Base-by-base conservation (phyloP, 352 stramenopile genomes). In the Phytophthora tentaculata region DNA sequence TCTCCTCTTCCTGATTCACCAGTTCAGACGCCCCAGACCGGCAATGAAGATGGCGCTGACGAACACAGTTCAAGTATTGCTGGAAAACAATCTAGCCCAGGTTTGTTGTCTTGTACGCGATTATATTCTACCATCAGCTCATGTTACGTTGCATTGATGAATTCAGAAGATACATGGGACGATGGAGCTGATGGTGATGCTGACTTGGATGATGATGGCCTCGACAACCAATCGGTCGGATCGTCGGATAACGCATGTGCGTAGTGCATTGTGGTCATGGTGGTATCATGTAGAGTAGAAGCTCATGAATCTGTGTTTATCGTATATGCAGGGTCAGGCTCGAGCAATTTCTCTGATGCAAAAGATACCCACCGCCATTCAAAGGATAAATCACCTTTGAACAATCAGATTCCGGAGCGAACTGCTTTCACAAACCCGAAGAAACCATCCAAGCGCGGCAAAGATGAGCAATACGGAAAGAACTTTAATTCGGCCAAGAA, bases 81-180 rank as follows among this genome's bases (percentile, higher is more conserved):
- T 43, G 66, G 49, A 47, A 80, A 83, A 20, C 71, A 79, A 28
- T 79, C 53, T 6, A 84, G 73, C 56, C 74, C 74, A 65, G 73
- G 79, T 86, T 70, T 48, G 45, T 58, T 63, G 10, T 24, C 1
- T 61, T 37, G 54, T 58, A 13, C 22, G 16, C 17, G 20, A 28
- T 50, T n/a, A 35, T 45, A 55, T 47, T n/a, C 14, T 56, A 47
- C 53, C 6, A 55, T 60, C 12, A 6, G 37, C 39, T 67, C 13
- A 52, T 4, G 28, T 51, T 50, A 56, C 23, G 17, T 49, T 47
- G 12, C 39, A 0, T 16, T 22, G 13, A 10, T 52, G 47, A 12
- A 14, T 13, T 19, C 12, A 71, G 60, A 74, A 23, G 56, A 68
- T 44, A 65, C 12, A 0, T 76, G 67, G 68, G 64, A 67, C 19